These are phyloP conservation scores for Nicotiana otophora DNA, from an alignment of 257 asterid species.

Conservation along the genomic window DNA sequence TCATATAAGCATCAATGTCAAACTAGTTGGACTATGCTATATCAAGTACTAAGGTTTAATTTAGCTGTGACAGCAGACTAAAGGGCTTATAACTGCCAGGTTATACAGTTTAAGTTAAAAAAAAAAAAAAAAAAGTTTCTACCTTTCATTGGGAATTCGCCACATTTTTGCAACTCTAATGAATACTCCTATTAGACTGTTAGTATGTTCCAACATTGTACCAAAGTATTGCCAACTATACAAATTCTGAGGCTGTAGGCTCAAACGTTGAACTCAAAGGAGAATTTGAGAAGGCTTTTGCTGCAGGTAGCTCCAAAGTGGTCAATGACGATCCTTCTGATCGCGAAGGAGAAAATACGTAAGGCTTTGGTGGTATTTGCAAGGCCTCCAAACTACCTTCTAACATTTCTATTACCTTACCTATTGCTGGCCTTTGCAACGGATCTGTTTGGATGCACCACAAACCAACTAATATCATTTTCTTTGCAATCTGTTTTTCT, in stretches of 20 bases:
- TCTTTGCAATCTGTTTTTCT: slow-evolving; percentile 12
- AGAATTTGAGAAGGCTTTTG: background rate
- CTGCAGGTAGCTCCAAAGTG: background rate
- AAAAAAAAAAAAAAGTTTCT: no score
- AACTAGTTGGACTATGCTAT: no score
- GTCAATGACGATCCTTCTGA: background rate
- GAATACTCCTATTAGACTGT: no score
- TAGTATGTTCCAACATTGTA: background rate
- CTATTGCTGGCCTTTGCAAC: slow-evolving; percentile 13
- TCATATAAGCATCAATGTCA: no score
- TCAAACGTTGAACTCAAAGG: background rate
- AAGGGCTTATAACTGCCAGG: background rate
- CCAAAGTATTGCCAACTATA: background rate
- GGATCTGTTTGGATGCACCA: slow-evolving; percentile 24
- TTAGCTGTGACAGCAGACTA: no score
- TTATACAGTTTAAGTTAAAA: no score
- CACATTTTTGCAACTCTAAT: background rate
- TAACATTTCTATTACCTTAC: slow-evolving; percentile 19
- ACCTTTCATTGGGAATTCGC: background rate
- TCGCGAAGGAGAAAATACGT: slow-evolving; percentile 4
- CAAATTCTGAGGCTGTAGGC: background rate
- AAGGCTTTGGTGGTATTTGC: slow-evolving; percentile 20
- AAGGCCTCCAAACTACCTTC: slow-evolving; percentile 8
- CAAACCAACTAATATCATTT: slow-evolving; percentile 18
- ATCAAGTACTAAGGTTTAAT: no score